Evolutionary conservation across 208 protist genomes (phyloP).

Genomic region (Trypanosoma rangeli): DNA sequence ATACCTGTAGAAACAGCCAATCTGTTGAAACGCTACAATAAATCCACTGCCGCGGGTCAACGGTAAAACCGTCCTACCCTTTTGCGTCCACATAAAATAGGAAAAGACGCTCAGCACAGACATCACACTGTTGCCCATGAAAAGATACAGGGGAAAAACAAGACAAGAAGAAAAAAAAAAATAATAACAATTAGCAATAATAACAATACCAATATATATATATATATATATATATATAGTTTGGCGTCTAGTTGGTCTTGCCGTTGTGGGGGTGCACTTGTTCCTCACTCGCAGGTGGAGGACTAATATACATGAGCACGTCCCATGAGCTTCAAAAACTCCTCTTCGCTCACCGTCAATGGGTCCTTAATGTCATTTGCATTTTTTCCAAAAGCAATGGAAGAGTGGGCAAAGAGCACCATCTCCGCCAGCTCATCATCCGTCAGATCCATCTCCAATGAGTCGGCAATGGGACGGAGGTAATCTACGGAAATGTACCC

Average conservation of each 20-base stretch:
- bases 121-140: conserved; percentile 35
- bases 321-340: conserved; percentile 97
- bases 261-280: not conserved
- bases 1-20: conserved; percentile 73
- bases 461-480: conserved; percentile 90
- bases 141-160: not conserved
- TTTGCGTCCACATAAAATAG: conserved; percentile 90
- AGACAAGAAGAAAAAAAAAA: conserved; percentile 14
- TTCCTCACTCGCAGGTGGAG: not conserved
- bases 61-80: conserved; percentile 80
- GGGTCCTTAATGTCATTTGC: conserved; percentile 69
- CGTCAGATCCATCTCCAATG: conserved; percentile 92
- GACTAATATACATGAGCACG: conserved; percentile 86
- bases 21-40: conserved; percentile 60
- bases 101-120: conserved; percentile 76
- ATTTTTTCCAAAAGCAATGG: conserved; percentile 43
- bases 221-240: not conserved
- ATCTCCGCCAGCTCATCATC: conserved; percentile 97
- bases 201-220: not conserved
- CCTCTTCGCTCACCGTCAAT: conserved; percentile 86
- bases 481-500: conserved; percentile 95
- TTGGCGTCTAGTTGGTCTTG: not conserved
- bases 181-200: not conserved
- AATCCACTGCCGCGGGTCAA: conserved; percentile 87
- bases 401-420: conserved; percentile 93